Evolutionary conservation across 805 yeast genomes (phyloP), one percentile per base, ranked within the genome.

Genomic region (Candida yuanshanica): DNA sequence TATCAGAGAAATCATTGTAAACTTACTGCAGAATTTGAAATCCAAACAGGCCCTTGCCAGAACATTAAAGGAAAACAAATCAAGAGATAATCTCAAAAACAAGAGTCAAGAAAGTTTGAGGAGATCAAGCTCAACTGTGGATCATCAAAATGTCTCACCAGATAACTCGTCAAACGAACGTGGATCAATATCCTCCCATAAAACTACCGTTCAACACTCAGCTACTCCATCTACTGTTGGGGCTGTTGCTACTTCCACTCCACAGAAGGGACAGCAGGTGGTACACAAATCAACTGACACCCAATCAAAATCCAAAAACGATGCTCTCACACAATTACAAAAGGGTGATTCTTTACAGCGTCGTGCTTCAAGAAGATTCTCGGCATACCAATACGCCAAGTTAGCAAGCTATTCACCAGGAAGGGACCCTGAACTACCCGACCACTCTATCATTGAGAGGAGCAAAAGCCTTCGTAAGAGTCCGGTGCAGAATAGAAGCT

Each of bases 331-430:
- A 0, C 86, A 85, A 50, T 68, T 91, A 9, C 96, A 91, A 54
- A 79, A 81, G 35, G 87, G 90, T 4, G 86, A 85, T 36, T 83
- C 86, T 3, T 66, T 93, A 24, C 95, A 83, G 66, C 74, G 99
- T 50, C 75, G 96, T 46, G 99, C 98, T 0, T 90, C 97, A 0
- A 83, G 91, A 51, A 69, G 99, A 41, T 91, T 83, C 57, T 88
- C 96, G 5, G 96, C 97, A 0, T 91, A 90, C 46, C 98, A 91
- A 55, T 81, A 82, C 62, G 87, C 95, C 1, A 85, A 83, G 53
- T 69, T 85, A 10, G 68, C 86, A 0, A 77, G 73, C 45, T 65
- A 64, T 44, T 57, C 73, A 10, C 61, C 61, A 1, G 55, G 54
- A 42, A 41, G 50, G 42, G 54, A 50, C 44, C 58, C 54, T 25